phyloP scores from a whole-genome alignment of 164 flowering plant species.

The Vitis labrusca region DNA sequence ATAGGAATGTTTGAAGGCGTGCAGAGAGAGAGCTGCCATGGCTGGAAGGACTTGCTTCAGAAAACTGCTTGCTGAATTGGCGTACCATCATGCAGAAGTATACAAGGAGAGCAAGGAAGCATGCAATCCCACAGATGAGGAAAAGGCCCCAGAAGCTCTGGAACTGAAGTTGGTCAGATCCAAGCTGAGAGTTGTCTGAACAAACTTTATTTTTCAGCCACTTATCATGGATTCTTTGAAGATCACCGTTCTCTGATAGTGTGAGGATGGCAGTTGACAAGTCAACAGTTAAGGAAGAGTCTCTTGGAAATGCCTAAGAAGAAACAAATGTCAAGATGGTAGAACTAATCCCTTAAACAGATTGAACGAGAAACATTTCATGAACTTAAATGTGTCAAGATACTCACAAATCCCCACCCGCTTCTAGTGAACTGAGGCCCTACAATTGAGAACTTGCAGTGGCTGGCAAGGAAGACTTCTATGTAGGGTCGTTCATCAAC shows the following conservation, averaged over 20 bases:
- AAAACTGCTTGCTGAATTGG: conserved; percentile 32
- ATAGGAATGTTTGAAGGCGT: conserved; percentile 48
- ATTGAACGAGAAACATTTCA: not conserved
- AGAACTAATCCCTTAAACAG: not conserved
- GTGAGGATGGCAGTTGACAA: conserved; percentile 86
- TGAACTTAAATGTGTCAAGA: conserved; percentile 2
- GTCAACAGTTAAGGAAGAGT: conserved; percentile 79
- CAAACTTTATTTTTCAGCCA: conserved; percentile 61
- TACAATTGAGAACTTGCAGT: conserved; percentile 47
- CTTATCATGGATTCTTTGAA: conserved; percentile 70
- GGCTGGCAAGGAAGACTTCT: conserved; percentile 49
- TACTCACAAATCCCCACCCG: conserved; percentile 85
- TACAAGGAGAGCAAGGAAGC: conserved; percentile 53
- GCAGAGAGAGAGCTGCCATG: conserved; percentile 29
- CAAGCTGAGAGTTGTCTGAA: conserved; percentile 25
- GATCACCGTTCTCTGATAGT: conserved; percentile 79
- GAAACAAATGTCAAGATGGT: not conserved
- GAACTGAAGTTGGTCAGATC: conserved; percentile 54
- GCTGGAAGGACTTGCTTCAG: conserved; percentile 28
- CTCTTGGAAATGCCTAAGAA: conserved; percentile 77
- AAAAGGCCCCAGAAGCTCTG: conserved; percentile 83
- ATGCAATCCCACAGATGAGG: conserved; percentile 60
- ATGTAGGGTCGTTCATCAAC: conserved; percentile 66
- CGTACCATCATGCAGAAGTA: conserved; percentile 39
- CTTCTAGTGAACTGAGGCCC: conserved; percentile 64